Conservation (phyloP, 169 alveolate genomes). For the Plasmodium blacklocki region DNA sequence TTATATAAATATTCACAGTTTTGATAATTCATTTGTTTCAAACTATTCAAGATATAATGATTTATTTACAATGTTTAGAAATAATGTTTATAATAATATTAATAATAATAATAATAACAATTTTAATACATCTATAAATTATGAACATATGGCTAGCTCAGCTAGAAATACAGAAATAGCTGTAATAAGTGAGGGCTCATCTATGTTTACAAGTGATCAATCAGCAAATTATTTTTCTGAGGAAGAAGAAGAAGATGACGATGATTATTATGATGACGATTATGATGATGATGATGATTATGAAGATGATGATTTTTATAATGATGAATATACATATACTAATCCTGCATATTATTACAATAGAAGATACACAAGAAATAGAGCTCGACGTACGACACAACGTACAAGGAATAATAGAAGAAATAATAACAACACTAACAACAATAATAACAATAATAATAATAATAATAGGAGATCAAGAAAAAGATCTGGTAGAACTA, state of each 20-base stretch:
- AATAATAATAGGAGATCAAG: slow-evolving; percentile 1
- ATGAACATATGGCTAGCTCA: slow-evolving; percentile 24
- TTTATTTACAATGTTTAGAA: slow-evolving; percentile 49
- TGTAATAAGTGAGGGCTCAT: slow-evolving; percentile 50
- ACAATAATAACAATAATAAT: not conserved
- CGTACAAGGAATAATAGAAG: slow-evolving; percentile 16
- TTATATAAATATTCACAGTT: slow-evolving; percentile 4
- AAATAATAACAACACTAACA: not conserved
- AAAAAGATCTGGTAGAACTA: slow-evolving; percentile 17
- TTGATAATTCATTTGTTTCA: slow-evolving; percentile 36
- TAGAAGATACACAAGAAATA: slow-evolving; percentile 34
- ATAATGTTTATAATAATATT: slow-evolving; percentile 8
- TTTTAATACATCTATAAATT: slow-evolving; percentile 21
- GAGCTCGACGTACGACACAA: slow-evolving; percentile 14
- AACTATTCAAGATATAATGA: slow-evolving; percentile 68
- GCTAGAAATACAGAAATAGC: slow-evolving; percentile 52
- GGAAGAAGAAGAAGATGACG: slow-evolving; percentile 64
- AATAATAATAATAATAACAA: not conserved
- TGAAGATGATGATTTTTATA: slow-evolving; percentile 23
- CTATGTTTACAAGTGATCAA: slow-evolving; percentile 61
- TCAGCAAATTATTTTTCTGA: slow-evolving; percentile 51
- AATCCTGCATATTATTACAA: slow-evolving; percentile 13
- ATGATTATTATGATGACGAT: slow-evolving; percentile 28
- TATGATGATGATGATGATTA: slow-evolving; percentile 59
- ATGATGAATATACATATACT: slow-evolving; percentile 20